Base-by-base conservation (phyloP, 2,329 filamentous ascomycete species). In the Phialemoniopsis sp. region DNA sequence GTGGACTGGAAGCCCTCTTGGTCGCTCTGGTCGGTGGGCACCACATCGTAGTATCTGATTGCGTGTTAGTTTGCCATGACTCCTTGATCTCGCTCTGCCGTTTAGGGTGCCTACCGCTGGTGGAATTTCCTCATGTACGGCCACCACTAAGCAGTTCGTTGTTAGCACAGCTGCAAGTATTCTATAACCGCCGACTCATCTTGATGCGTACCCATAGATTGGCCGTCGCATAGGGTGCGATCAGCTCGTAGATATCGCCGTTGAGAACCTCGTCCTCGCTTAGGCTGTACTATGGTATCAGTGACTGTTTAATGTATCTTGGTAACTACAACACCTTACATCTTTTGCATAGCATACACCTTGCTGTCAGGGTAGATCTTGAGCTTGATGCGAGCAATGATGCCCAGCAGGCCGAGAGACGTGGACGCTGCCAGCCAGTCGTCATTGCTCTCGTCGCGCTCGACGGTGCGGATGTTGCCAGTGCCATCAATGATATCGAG, bases 1-100 rank as follows among this genome's bases (percentile, higher is more conserved):
- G 70, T 75, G 44, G 67, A 71, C 44, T 74, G 70, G 52, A 73
- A 73, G 8, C 68, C 71, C 43, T 72, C 50, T 45, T 74, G 70
- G 29, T 54, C 46, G 37, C 60, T 66, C 10, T 56, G 54, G 31
- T 60, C 57, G n/a, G 52, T 45, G 1, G 62, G 56, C 4, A 73
- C 58, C n/a, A 61, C 51, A 47, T 73, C 68, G 50, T 75, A 75
- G 54, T 71, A 73, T n/a, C n/a, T n/a, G n/a, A n/a, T n/a, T n/a
- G n/a, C n/a, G n/a, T n/a, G n/a, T n/a, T n/a, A n/a, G n/a, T n/a
- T n/a, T n/a, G n/a, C n/a, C n/a, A n/a, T n/a, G n/a, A n/a, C n/a
- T n/a, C n/a, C n/a, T n/a, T n/a, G n/a, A n/a, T n/a, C n/a, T n/a
- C n/a, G n/a, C n/a, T n/a, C n/a, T n/a, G n/a, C n/a, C n/a, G n/a